phyloP scores from a whole-genome alignment of 768 basidiomycete species.

The Auricularia heimuer region DNA sequence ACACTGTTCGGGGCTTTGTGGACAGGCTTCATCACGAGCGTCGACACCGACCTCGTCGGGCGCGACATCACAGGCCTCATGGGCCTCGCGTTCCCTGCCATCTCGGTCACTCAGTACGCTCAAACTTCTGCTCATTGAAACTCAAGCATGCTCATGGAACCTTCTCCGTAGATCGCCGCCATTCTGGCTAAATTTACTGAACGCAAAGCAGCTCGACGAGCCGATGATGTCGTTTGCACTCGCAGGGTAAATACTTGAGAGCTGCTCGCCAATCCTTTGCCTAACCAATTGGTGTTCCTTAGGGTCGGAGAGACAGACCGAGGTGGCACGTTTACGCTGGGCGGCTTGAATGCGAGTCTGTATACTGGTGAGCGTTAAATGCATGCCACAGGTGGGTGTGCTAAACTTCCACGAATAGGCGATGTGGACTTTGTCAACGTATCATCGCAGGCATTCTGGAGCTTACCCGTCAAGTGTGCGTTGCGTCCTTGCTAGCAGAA shows the following conservation, averaged over 20 bases:
- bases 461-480: constrained; percentile 16
- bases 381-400: too few relatives aligned
- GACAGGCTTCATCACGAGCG: neutral
- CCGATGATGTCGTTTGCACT: constrained; percentile 1
- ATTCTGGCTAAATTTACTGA: constrained; percentile 1
- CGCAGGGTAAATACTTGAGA: neutral
- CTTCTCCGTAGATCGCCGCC: neutral
- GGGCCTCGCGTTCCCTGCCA: constrained; percentile 11
- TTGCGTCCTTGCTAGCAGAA: too few relatives aligned
- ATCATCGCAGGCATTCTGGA: constrained; percentile 13
- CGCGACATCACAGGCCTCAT: constrained; percentile 9
- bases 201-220: neutral
- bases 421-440: constrained; percentile 2
- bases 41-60: neutral
- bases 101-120: constrained; percentile 5
- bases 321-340: too few relatives aligned
- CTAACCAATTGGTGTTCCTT: too few relatives aligned
- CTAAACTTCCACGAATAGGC: too few relatives aligned
- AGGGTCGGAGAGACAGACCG: too few relatives aligned
- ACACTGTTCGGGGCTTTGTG: too few relatives aligned
- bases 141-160: too few relatives aligned
- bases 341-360: too few relatives aligned
- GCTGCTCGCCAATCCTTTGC: too few relatives aligned
- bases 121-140: too few relatives aligned
- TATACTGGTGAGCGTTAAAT: too few relatives aligned